These are phyloP conservation scores for Candida adriatica DNA, from an alignment of 805 yeast genomes.

Conservation along the genomic window DNA sequence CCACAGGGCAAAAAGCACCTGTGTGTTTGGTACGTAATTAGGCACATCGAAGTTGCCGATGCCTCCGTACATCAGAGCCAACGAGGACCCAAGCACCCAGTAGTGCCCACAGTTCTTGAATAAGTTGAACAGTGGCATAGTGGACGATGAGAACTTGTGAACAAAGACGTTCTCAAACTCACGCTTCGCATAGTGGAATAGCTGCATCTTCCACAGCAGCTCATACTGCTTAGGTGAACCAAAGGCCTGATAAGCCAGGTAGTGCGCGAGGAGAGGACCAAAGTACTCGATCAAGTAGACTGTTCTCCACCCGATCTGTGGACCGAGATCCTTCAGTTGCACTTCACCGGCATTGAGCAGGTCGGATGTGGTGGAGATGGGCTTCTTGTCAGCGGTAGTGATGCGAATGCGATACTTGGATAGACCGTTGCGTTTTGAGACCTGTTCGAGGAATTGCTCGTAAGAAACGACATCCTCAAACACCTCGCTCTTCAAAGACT, in stretches of 20 bases:
- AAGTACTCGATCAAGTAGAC: constrained; percentile 85
- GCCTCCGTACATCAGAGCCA: constrained; percentile 42
- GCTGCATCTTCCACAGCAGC: constrained; percentile 37
- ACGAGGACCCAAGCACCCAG: constrained; percentile 82
- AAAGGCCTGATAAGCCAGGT: constrained; percentile 46
- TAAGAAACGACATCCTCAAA: constrained; percentile 24
- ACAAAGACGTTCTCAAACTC: constrained; percentile 81
- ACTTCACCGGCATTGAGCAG: constrained; percentile 28
- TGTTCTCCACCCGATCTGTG: constrained; percentile 86
- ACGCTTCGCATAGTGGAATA: constrained; percentile 79
- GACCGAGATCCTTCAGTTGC: constrained; percentile 83
- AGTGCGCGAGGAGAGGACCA: constrained; percentile 83
- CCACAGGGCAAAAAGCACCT: constrained; percentile 16
- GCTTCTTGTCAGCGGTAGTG: constrained; percentile 23
- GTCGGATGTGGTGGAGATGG: constrained; percentile 12
- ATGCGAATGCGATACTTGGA: constrained; percentile 51
- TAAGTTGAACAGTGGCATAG: constrained; percentile 87
- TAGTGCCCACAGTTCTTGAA: constrained; percentile 89
- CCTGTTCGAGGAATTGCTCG: constrained; percentile 34
- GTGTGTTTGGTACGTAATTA: constrained; percentile 41
- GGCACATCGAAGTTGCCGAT: constrained; percentile 55
- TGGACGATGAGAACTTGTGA: constrained; percentile 79
- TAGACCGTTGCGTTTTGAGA: constrained; percentile 38
- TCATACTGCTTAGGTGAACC: constrained; percentile 20
- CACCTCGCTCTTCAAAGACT: constrained; percentile 42